Base-by-base conservation (phyloP, 352 stramenopile genomes). In the Achlya hypogyna region DNA sequence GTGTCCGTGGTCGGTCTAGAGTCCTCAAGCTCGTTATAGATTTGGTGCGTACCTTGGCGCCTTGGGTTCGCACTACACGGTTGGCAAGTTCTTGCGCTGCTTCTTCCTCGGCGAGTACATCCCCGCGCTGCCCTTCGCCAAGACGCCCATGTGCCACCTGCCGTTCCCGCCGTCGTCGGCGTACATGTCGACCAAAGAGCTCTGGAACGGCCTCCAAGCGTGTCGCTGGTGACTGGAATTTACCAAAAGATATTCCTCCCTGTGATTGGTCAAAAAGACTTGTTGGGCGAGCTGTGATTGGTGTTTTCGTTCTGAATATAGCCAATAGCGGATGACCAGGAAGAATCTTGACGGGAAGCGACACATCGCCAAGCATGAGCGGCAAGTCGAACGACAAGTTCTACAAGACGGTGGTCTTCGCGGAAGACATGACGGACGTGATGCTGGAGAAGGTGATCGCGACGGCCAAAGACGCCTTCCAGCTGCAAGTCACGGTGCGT, bases 371-470 rank as follows among this genome's bases (percentile, higher is more conserved):
- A 18, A 34, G 22, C 31, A 69, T 69, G 63, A 53, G n/a, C 27
- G 32, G 79, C 62, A 91, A 91, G 70, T 86, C 72, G 75, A 84
- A 73, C 63, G 83, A 92, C 72, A 92, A 88, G 73, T 92, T 92
- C 75, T 84, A 91, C 76, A 93, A 96, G 81, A 95, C 81, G 25
- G 88, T 96, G 65, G 90, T 98, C 31, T 98, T 96, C 64, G 91
- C 91, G 3, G 91, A 98, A 72, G 91, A 98, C 72, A 98, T 98
- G 91, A 95, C 87, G 23, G 91, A 98, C 71, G 88, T 91, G 69
- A 97, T 97, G 91, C 80, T 95, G 32, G 86, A 96, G 65, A 92
- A 95, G 69, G 90, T 91, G 29, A 75, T 97, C 53, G 82, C 86
- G 38, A 96, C 81, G 0, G 91, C 87, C 38, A 82, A 89, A 60